phyloP scores from a whole-genome alignment of 2,329 filamentous ascomycete genomes.

The Microsporum audouinii region DNA sequence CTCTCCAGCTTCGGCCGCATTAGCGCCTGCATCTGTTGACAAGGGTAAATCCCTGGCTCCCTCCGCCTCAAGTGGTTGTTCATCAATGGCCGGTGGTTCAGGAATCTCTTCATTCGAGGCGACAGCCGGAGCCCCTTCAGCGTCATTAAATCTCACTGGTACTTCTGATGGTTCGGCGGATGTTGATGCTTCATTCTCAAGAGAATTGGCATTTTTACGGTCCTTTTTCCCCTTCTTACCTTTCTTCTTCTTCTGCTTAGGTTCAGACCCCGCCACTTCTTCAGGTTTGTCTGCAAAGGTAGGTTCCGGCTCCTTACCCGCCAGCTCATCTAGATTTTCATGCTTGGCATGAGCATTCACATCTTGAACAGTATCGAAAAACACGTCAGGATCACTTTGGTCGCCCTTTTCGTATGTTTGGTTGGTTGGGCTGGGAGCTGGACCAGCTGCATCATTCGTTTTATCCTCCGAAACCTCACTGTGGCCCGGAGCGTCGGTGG shows the following conservation, averaged over 20 bases:
- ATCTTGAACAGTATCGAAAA: not conserved
- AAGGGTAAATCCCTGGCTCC: not conserved
- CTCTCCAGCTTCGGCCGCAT: not conserved
- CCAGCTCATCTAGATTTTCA: not conserved
- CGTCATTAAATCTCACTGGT: not conserved
- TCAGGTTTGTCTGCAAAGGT: not conserved
- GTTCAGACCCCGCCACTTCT: not conserved
- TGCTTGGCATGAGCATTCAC: not conserved
- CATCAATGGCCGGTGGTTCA: not conserved
- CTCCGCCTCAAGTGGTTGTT: not conserved
- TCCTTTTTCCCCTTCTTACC: constrained; percentile 7
- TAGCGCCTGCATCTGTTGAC: not conserved
- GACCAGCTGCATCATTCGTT: not conserved
- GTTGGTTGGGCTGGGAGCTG: not conserved
- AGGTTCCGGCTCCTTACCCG: not conserved
- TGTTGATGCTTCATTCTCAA: not conserved
- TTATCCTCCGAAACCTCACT: not conserved
- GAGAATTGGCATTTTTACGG: not conserved
- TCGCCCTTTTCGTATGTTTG: not conserved
- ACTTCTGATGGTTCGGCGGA: not conserved
- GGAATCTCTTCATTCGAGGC: not conserved
- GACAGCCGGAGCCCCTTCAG: not conserved
- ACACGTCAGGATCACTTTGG: not conserved
- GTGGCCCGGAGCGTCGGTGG: not conserved
- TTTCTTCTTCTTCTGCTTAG: constrained; percentile 14